Conservation (phyloP, 495 filamentous ascomycete genomes). For the Apiosordaria backusii region DNA sequence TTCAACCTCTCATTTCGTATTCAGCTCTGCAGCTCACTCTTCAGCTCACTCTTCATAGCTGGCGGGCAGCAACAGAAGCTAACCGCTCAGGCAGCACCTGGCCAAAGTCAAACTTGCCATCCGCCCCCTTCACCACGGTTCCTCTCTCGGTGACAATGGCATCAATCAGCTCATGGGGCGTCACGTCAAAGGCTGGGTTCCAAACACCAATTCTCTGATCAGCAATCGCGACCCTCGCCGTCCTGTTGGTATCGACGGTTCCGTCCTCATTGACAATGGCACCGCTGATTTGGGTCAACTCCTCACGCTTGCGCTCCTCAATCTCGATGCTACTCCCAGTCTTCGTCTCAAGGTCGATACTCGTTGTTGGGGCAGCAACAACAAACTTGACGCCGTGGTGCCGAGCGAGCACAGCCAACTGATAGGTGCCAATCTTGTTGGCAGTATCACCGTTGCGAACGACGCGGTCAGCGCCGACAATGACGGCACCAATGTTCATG, state of each 20-base stretch:
- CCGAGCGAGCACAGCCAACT: conserved; percentile 77
- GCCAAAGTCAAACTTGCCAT: conserved; percentile 72
- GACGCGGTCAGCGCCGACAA: conserved; percentile 93
- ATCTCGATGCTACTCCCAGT: conserved; percentile 77
- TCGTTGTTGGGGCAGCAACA: conserved; percentile 91
- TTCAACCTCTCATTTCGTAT: background rate
- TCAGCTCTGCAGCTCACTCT: background rate
- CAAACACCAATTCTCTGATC: conserved; percentile 79
- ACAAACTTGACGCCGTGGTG: conserved; percentile 90
- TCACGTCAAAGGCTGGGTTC: conserved; percentile 97
- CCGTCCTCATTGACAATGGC: conserved; percentile 53
- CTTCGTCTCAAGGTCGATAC: conserved; percentile 78
- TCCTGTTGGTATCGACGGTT: conserved; percentile 47
- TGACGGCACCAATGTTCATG: conserved; percentile 70
- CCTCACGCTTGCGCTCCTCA: conserved; percentile 74
- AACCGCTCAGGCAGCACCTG: conserved; percentile 50
- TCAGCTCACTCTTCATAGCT: conserved; percentile 14
- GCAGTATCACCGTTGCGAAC: conserved; percentile 96
- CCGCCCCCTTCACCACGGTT: conserved; percentile 69
- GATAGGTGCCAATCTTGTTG: conserved; percentile 98
- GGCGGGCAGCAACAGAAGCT: conserved; percentile 30
- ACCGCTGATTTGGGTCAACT: conserved; percentile 78
- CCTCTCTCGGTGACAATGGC: conserved; percentile 92
- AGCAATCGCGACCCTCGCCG: conserved; percentile 74
- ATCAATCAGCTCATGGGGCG: conserved; percentile 81